Base-by-base conservation (phyloP, 768 basidiomycete genomes). In the Amanita rubescens region DNA sequence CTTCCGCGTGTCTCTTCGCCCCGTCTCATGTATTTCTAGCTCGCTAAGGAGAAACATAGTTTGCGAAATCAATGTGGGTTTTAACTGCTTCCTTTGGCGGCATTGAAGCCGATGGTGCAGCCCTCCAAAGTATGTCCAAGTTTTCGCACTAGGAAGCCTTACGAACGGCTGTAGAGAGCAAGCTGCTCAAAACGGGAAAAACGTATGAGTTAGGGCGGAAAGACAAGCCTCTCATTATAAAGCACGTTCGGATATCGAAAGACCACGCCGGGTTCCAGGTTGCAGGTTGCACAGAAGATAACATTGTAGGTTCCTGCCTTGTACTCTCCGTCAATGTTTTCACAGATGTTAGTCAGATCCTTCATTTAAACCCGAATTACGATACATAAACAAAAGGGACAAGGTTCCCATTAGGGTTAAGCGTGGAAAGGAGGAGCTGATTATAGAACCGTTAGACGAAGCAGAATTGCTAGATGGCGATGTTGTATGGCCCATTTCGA, bases 161-260 rank as follows among this genome's bases (percentile, higher is more conserved):
- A 37, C 38, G 3, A 39, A 3, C 51, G 34, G 30, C 30, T 24
- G 17, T 54, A 71, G 70, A 70, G 56, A 55, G 58, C 11, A 89
- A 87, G 62, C 65, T 88, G 19, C 70, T 90, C 41, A 87, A 84
- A 63, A 72, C 84, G 1, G 77, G 77, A 14, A 73, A 66, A 34
- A 70, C 69, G 11, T 82, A 87, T 53, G 34, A 60, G 0, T 58
- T 90, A 0, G 85, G 86, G 14, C 73, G 88, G 38, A 84, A 79
- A 65, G 78, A 74, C 1, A 66, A 67, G 39, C 70, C 71, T 0
- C 67, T 90, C 1, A 25, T 73, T 3, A 67, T 90, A 43, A 76
- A 76, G 55, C 75, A 73, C 68, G 82, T 81, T 61, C 84, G 80
- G 62, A 73, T 91, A 43, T 90, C 87, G 0, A 72, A 75, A 25